A percentile compares a stretch with the other conserved stretches of the same genome.
phyloP scores from a whole-genome alignment of 306 rosid genomes.

The Pachyrhizus erosus region DNA sequence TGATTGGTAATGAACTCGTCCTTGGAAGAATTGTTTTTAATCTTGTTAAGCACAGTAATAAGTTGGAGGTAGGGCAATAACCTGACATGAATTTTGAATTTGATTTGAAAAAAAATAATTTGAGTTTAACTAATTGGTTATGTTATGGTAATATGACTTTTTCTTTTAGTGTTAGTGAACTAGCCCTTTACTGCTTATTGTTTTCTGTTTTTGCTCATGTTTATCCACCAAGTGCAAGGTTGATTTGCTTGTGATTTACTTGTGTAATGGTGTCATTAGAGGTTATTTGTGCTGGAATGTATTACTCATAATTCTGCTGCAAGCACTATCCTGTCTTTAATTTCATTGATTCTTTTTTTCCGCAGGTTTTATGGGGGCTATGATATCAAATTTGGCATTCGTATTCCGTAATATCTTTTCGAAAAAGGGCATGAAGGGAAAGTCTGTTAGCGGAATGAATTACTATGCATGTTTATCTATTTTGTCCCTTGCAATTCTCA shows the following conservation, averaged over 20 bases:
- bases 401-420: slow-evolving; percentile 91
- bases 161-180: slow-evolving; percentile 2
- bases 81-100: background rate
- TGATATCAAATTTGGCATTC: slow-evolving; percentile 94
- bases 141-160: background rate
- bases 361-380: slow-evolving; percentile 98
- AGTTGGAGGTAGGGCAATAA: slow-evolving; percentile 12
- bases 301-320: background rate
- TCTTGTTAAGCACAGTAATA: background rate
- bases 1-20: slow-evolving; percentile 69
- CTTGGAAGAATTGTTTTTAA: background rate
- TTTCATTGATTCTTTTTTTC: slow-evolving; percentile 2
- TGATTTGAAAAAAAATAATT: background rate
- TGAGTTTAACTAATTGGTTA: background rate
- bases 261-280: background rate
- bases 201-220: background rate
- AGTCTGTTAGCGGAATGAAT: slow-evolving; percentile 94
- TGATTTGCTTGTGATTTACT: slow-evolving; percentile 26
- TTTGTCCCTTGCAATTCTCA: slow-evolving; percentile 74
- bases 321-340: slow-evolving; percentile 18
- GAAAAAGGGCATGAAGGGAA: slow-evolving; percentile 92
- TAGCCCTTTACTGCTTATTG: background rate
- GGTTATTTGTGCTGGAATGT: slow-evolving; percentile 1
- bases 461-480: slow-evolving; percentile 90
- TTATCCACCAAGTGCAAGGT: background rate